Base-by-base conservation (phyloP, 441 rosid species). In the Kokia cookei region DNA sequence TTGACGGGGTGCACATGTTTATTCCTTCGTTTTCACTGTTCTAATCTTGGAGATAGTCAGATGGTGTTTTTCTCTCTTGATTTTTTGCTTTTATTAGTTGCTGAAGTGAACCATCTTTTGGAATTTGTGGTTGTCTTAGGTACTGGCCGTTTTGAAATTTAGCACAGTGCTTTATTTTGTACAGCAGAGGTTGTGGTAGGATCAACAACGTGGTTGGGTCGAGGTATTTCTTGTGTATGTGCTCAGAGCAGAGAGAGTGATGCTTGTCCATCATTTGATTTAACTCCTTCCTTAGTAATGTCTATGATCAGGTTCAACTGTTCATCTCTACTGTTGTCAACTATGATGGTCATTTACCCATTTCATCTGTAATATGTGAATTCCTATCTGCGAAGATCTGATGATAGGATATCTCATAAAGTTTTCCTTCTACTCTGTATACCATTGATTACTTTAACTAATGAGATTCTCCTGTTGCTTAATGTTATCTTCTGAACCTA, bases 151-250 rank as follows among this genome's bases (percentile, higher is more conserved):
- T 51, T 29, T 70, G 45, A 70, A 53, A 60, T 1, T 80, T 71
- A 65, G 66, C 57, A 19, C 55, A 73, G 57, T 69, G 74, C 82
- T 82, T 65, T 80, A 72, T 82, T 80, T 80, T 85, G 80, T 83
- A 72, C 90, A 90, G 98, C 90, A 80, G 98, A 95, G 85, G 99
- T 84, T 82, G 99, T 89, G 73, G 94, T 96, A 73, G 99, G 99
- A 86, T 95, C 99, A 68, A 91, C 99, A 77, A 98, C 99, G 60
- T 93, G 97, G 97, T 86, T 93, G 71, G 99, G 97, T 27, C 83
- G 95, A 76, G 99, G 99, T 75, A 95, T 95, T 82, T 95, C 99
- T 42, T 95, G 99, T 69, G 99, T 95, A 40, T 95, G 99, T 60
- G 99, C 91, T 69, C 99, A 95, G 83, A 87, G 97, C 83, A 86